Evolutionary conservation across 306 rosid genomes (phyloP).

Genomic region (Fagus crenata): DNA sequence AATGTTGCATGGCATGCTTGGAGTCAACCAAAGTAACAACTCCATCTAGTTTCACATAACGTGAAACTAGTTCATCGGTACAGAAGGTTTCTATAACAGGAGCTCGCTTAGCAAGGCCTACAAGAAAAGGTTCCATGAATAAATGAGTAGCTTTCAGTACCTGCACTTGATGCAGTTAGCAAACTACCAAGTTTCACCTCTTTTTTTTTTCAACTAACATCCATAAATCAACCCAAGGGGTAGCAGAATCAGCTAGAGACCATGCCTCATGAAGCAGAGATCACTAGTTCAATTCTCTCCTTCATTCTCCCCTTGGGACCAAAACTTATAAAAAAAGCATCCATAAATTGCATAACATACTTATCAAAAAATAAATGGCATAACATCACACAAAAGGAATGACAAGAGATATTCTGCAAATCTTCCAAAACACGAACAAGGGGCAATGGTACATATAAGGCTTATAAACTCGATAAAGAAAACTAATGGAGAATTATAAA

Average conservation of each 20-base stretch:
- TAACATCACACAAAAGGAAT: background rate
- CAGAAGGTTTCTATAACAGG: conserved; percentile 91
- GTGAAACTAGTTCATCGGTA: conserved; percentile 68
- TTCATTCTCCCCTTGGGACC: too few species aligned
- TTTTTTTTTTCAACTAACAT: background rate
- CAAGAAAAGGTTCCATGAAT: conserved; percentile 16
- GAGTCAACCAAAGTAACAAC: conserved; percentile 91
- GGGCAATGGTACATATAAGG: background rate
- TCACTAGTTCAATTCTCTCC: too few species aligned
- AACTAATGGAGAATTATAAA: background rate
- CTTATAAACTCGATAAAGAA: background rate
- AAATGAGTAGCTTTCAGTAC: conserved; percentile 1
- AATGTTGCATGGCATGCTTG: conserved; percentile 78
- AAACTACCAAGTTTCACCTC: background rate
- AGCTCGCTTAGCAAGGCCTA: conserved; percentile 91
- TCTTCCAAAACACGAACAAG: conserved; percentile 9
- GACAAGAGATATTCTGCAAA: background rate
- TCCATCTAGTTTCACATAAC: conserved; percentile 80
- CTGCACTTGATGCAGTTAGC: conserved; percentile 8
- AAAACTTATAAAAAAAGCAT: too few species aligned
- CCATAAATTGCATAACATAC: background rate
- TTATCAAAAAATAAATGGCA: too few species aligned
- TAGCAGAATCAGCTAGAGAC: too few species aligned
- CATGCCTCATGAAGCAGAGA: too few species aligned
- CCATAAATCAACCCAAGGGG: too few species aligned